Base-by-base conservation (phyloP, 2,329 filamentous ascomycete species). In the Lizonia empirigonia region DNA sequence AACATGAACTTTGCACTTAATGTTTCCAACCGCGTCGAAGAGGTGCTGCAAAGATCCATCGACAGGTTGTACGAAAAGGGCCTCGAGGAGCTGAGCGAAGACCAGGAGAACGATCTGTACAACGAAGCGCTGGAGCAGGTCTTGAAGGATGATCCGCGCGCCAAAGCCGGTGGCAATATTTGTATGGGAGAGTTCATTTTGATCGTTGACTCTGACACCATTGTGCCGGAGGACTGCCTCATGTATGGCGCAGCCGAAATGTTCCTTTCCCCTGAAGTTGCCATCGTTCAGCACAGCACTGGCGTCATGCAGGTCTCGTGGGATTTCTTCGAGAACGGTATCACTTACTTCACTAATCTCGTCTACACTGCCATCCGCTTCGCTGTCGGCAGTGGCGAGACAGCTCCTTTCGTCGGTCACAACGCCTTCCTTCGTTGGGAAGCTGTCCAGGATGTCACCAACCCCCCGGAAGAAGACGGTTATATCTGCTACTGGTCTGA, bases 111-210 rank as follows among this genome's bases (percentile, higher is more conserved):
- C 4, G 30, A 36, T 10, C 45, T 57, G 20, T 65, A 63, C 38
- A 51, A 62, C 9, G 33, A 39, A 9, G 55, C 54, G 13, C 44
- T 91, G 33, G 82, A 84, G 60, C 82, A 88, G 58, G 83, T 87
- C n/a, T 79, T 91, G 22, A 82, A 86, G 45, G 83, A 74, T 41
- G 70, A 89, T 52, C 85, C 85, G 20, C 82, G 86, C 23, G 88
- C 87, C 15, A 89, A 86, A 86, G 89, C 89, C 22, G 88, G 90
- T 68, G 90, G 89, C 52, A 90, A 93, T 71, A 86, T 94, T 60
- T 88, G 90, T 44, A 78, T 93, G 27, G 90, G 90, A 50, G 89
- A 93, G 73, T 91, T 90, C 70, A 89, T 91, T 54, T 75, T 88
- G 30, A 75, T 91, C 53, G 87, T 48, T 42, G 88, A 91, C 75